Base-by-base conservation (phyloP, 139 green algal genomes). In the Coccomyxa sp. region DNA sequence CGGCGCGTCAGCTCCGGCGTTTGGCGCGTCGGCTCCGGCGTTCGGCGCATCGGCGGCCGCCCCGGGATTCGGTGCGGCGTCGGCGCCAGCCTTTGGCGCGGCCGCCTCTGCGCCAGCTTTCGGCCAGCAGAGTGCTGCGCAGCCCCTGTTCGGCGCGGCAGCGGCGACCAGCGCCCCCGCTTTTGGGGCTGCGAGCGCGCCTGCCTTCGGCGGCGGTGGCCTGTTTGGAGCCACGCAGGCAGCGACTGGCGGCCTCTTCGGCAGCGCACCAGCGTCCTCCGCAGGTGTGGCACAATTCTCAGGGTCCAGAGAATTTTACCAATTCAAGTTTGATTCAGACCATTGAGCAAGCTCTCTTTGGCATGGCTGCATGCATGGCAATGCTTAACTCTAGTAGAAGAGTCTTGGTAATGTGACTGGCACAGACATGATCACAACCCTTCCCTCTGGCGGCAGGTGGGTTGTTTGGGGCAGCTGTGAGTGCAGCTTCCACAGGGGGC, bases 1-100 rank as follows among this genome's bases (percentile, higher is more conserved):
- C 38, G 67, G 75, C 14, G 25, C 59, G 21, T 59, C 32, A 14
- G 81, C 25, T 30, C 7, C 77, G 31, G 27, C 77, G 51, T 71
- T 68, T 13, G 77, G 51, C 57, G 45, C 77, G 63, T 74, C 58
- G 15, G 31, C 79, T 14, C 57, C 81, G 14, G 67, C 30, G 7
- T 84, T 84, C 38, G 81, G 81, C 51, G 81, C 30, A 25, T 16
- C 77, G 27, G 60, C 79, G 27, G 31, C 84, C 58, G 80, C 71
- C 51, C 74, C 58, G 31, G 30, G 31, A 15, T 84, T 84, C 45
- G 78, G 78, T 0, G 27, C 57, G 13, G n/a, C 58, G 21, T 76
- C 81, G 30, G 81, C 81, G n/a, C 27, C 80, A 67, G 80, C 80
- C 9, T 83, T 83, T 66, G 80, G 80, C 13, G 63, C 80, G 38